phyloP scores from a whole-genome alignment of 2,329 filamentous ascomycete species.

The Xylaria multiplex region DNA sequence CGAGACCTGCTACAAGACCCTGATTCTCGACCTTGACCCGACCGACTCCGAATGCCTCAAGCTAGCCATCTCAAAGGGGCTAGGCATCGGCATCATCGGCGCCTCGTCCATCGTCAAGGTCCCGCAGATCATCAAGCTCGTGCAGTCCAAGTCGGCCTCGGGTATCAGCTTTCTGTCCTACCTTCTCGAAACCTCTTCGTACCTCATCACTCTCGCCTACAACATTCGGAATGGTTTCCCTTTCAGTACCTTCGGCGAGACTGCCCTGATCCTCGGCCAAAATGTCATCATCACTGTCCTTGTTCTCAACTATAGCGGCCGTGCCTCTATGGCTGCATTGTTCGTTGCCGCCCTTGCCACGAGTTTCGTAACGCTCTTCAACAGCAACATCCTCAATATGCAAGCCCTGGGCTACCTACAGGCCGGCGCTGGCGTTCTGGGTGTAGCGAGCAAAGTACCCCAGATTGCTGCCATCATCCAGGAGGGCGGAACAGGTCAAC shows the following conservation, averaged over 20 bases:
- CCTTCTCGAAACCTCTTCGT: constrained; percentile 87
- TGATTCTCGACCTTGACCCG: constrained; percentile 86
- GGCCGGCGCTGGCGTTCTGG: constrained; percentile 82
- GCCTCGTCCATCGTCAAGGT: constrained; percentile 94
- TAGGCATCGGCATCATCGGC: constrained; percentile 92
- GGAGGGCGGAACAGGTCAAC: constrained; percentile 89
- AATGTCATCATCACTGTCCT: constrained; percentile 89
- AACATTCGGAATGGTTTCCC: constrained; percentile 91
- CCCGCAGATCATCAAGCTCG: constrained; percentile 93
- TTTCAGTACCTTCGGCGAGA: constrained; percentile 97
- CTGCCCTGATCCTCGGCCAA: constrained; percentile 88
- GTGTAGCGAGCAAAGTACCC: constrained; percentile 90
- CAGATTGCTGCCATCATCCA: constrained; percentile 89
- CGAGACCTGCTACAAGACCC: constrained; percentile 81
- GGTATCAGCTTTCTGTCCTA: constrained; percentile 92
- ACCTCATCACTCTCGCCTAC: constrained; percentile 91
- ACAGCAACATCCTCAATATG: constrained; percentile 70
- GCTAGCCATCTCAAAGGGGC: constrained; percentile 88
- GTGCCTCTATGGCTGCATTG: constrained; percentile 72
- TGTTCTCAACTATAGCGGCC: constrained; percentile 84
- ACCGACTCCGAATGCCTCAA: constrained; percentile 83
- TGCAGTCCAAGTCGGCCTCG: constrained; percentile 79
- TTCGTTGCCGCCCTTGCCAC: constrained; percentile 82
- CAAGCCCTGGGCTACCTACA: constrained; percentile 78
- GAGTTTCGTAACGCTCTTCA: constrained; percentile 76